Base-by-base conservation (phyloP, 1,284 basidiomycete species). In the Fomitopsis betulina region DNA sequence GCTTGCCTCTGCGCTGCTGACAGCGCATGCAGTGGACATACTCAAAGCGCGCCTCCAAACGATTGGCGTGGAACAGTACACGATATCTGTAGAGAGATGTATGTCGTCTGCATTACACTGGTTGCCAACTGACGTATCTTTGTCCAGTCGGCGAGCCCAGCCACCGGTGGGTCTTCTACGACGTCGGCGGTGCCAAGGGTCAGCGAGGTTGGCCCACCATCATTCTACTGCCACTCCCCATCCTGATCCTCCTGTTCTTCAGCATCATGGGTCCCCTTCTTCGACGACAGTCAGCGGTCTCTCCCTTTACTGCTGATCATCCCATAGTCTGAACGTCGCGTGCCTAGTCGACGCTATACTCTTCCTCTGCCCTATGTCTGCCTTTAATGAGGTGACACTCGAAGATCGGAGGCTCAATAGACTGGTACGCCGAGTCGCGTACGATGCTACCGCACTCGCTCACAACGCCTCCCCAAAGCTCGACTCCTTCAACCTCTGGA, bases 221-320 rank as follows among this genome's bases (percentile, higher is more conserved):
- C 17, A 8, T 19, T 2, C 40, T n/a, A 12, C 17, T 13, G 13
- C 42, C n/a, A 37, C 42, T 1, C 30, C 27, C 13, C 17, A 17
- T 35, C 21, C 17, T 23, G 15, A 43, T 3, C 47, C 2, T 8
- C 21, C 12, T 10, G 30, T 32, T 10, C 10, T 19, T n/a, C 38
- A 84, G 84, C 82, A 55, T 78, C 79, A 3, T 87, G 85, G 84
- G 81, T 81, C 2, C 82, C 84, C 35, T 87, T 79, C 66, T 86
- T 87, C 61, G 83, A 87, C 58, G 81, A 85, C 66, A 80, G 84
- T 84, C 55, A 58, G 77, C 27, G 63, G 23, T 21, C 12, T 4
- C 30, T 37, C 21, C 6, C 33, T 6, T 21, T 32, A 52, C 39
- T 40, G 55, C 53, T 55, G 55, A 38, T 5, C 27, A 30, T 4